Evolutionary conservation across 2,329 filamentous ascomycete genomes (phyloP).

Genomic region (Hirsutella rhossiliensis): DNA sequence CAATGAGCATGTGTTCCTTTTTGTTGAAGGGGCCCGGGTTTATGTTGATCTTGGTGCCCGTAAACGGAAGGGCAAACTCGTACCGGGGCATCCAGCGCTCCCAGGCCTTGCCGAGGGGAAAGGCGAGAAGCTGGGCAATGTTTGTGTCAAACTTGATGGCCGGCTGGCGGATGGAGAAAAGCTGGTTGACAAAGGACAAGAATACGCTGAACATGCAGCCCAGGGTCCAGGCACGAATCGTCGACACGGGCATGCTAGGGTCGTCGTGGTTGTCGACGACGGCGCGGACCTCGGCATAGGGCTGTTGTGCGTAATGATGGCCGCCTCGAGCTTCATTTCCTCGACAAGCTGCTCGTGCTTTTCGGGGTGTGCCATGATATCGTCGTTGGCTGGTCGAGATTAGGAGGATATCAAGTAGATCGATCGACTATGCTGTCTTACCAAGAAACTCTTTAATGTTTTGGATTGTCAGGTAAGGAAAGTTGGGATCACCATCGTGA

Average conservation of each 20-base stretch:
- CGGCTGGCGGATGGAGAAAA: constrained; percentile 43
- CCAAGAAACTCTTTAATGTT: constrained; percentile 23
- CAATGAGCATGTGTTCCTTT: constrained; percentile 45
- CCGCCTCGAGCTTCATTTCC: constrained; percentile 40
- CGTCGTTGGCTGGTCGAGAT: constrained; percentile 11
- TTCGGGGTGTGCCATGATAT: constrained; percentile 22
- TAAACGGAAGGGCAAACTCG: constrained; percentile 27
- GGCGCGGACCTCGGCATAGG: constrained; percentile 44
- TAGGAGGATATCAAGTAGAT: constrained; percentile 14
- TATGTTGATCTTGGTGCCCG: constrained; percentile 19
- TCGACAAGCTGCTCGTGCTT: constrained; percentile 27
- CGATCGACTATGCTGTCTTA: constrained; percentile 6
- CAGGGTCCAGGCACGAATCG: constrained; percentile 39
- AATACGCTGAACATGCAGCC: constrained; percentile 33
- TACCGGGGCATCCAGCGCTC: constrained; percentile 28
- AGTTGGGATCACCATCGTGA: constrained; percentile 25
- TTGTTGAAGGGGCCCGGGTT: constrained; percentile 40
- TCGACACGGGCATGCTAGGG: constrained; percentile 32
- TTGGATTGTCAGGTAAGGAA: constrained; percentile 19
- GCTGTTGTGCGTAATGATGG: constrained; percentile 38
- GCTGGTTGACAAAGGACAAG: constrained; percentile 37
- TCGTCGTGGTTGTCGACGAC: constrained; percentile 44
- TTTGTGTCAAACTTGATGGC: constrained; percentile 35
- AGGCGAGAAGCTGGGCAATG: constrained; percentile 42
- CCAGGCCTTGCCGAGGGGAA: constrained; percentile 31